Conservation (phyloP, 306 rosid genomes). For the Gleditsia sinensis region DNA sequence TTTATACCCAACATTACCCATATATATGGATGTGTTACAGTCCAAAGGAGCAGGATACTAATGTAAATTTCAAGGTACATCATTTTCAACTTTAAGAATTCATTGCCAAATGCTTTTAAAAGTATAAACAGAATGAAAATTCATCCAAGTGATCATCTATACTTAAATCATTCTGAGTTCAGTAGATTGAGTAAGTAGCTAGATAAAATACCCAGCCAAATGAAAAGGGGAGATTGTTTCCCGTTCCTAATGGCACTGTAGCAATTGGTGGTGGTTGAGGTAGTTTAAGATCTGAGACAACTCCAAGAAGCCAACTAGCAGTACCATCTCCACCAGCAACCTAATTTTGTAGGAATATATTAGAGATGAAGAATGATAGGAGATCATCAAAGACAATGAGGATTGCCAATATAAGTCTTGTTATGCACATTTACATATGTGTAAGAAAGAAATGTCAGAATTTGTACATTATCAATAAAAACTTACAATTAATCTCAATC, state of each 20-base stretch:
- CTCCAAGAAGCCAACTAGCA: slow-evolving; percentile 88
- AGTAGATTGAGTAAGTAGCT: background rate
- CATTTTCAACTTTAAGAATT: slow-evolving; percentile 8
- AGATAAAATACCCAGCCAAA: slow-evolving; percentile 76
- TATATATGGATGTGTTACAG: background rate
- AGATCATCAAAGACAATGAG: slow-evolving; percentile 1
- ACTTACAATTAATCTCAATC: slow-evolving; percentile 74
- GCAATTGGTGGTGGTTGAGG: slow-evolving; percentile 73
- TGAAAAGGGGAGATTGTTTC: slow-evolving; percentile 73
- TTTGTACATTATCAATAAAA: background rate
- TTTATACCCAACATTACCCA: background rate
- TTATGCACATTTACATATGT: background rate
- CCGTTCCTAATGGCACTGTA: slow-evolving; percentile 76
- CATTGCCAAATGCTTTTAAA: background rate
- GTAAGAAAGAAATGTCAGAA: background rate
- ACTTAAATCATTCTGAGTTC: slow-evolving; percentile 11
- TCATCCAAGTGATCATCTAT: slow-evolving; percentile 5
- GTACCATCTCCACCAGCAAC: slow-evolving; percentile 96
- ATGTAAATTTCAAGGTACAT: background rate
- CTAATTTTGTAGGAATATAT: slow-evolving; percentile 42
- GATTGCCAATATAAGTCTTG: background rate
- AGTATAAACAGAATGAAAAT: slow-evolving; percentile 10
- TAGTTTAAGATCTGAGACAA: slow-evolving; percentile 72
- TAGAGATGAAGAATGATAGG: slow-evolving; percentile 8
- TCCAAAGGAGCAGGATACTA: background rate